A percentile compares a stretch with the other conserved stretches of the same genome.
Conservation (phyloP, 306 rosid species). For the Cajanus cajan region DNA sequence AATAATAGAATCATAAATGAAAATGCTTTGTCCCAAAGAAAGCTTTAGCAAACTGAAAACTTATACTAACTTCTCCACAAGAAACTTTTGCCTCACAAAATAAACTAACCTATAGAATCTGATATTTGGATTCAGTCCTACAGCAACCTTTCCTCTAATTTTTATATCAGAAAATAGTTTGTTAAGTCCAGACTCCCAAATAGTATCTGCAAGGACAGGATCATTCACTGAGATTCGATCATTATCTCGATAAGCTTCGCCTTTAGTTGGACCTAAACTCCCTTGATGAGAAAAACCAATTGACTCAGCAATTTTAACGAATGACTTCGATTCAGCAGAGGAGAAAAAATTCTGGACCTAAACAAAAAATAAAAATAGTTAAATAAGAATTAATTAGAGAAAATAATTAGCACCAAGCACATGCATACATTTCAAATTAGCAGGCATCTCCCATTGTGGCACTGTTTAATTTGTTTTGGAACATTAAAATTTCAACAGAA, state of each 20-base stretch:
- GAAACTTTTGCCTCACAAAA: neutral
- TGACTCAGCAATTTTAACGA: constrained; percentile 65
- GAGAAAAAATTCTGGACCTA: constrained; percentile 76
- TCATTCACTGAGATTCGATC: constrained; percentile 73
- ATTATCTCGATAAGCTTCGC: constrained; percentile 90
- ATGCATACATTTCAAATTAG: neutral
- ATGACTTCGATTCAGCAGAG: constrained; percentile 71
- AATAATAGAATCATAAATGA: neutral
- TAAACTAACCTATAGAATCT: constrained; percentile 76
- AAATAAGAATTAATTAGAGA: constrained; percentile 8
- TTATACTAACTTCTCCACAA: neutral
- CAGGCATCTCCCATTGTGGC: neutral
- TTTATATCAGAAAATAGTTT: constrained; percentile 62
- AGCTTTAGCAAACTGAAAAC: neutral
- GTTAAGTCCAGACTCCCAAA: constrained; percentile 79
- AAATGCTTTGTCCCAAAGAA: neutral
- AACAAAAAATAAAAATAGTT: constrained; percentile 3
- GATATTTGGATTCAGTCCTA: constrained; percentile 85
- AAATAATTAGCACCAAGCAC: neutral
- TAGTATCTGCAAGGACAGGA: constrained; percentile 61
- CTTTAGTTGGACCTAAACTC: constrained; percentile 83
- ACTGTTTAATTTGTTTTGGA: neutral
- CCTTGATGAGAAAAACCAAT: constrained; percentile 85
- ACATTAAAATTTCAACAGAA: neutral
- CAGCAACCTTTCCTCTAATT: constrained; percentile 69